Evolutionary conservation across 129 eudicot species (phyloP).

Genomic region (Deinandra increscens): DNA sequence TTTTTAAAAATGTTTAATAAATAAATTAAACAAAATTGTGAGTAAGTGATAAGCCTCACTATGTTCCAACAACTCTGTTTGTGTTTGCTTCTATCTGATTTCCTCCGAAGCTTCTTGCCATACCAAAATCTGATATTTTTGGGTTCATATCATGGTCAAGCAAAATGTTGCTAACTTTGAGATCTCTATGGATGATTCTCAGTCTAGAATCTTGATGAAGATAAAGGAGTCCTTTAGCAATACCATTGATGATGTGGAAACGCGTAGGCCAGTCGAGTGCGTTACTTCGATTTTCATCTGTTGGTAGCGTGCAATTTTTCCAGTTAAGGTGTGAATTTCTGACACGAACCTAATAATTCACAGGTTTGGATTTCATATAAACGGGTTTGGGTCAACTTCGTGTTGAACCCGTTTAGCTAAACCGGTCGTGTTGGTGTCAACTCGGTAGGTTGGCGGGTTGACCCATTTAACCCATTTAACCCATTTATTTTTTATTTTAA

Average conservation of each 20-base stretch:
- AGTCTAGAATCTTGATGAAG: constrained; percentile 58
- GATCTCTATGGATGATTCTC: constrained; percentile 51
- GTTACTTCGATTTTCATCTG: constrained; percentile 36
- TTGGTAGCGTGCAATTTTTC: not conserved
- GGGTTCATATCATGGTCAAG: constrained; percentile 54
- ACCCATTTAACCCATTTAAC: too few species aligned
- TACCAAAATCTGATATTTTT: constrained; percentile 49
- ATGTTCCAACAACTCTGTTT: constrained; percentile 53
- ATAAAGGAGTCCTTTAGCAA: constrained; percentile 53
- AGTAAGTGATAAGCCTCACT: constrained; percentile 28
- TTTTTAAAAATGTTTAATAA: not conserved
- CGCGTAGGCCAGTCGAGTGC: constrained; percentile 46
- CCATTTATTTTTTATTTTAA: too few species aligned
- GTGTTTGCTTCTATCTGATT: constrained; percentile 47
- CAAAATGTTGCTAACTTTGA: constrained; percentile 47
- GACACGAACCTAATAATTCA: too few species aligned
- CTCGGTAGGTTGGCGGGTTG: too few species aligned
- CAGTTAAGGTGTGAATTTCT: too few species aligned
- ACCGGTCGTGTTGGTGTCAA: too few species aligned
- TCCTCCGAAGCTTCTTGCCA: constrained; percentile 51
- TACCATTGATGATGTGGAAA: constrained; percentile 43
- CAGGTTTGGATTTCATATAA: too few species aligned
- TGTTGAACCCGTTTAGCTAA: too few species aligned
- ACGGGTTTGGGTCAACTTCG: too few species aligned
- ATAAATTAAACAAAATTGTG: not conserved